phyloP scores from a whole-genome alignment of 768 basidiomycete species.

The Auriscalpium vulgare region DNA sequence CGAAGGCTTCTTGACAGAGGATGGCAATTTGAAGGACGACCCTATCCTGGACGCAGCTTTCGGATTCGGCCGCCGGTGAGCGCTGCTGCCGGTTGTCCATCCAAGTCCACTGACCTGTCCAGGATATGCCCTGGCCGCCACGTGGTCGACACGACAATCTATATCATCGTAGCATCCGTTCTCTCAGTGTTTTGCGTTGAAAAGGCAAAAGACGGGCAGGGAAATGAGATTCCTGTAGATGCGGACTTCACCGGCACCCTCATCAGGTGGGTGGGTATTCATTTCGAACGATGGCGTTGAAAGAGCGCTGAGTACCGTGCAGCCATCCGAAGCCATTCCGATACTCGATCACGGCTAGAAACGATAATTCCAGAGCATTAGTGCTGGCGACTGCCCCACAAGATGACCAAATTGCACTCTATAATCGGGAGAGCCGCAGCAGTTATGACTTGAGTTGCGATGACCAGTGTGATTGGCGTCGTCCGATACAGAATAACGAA shows the following conservation, averaged over 20 bases:
- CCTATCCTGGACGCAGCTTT: neutral
- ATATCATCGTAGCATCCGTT: slow-evolving; percentile 19
- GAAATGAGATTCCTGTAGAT: slow-evolving; percentile 17
- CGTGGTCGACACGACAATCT: slow-evolving; percentile 22
- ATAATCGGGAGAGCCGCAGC: too few species aligned
- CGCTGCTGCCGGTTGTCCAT: neutral
- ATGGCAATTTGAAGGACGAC: neutral
- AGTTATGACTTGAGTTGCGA: too few species aligned
- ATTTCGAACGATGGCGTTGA: too few species aligned
- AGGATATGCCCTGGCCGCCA: slow-evolving; percentile 24
- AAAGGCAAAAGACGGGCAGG: slow-evolving; percentile 15
- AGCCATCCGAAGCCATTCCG: too few species aligned
- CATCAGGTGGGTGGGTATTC: slow-evolving; percentile 15
- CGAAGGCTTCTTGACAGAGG: slow-evolving; percentile 31
- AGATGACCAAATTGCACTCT: too few species aligned
- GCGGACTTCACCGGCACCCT: slow-evolving; percentile 17
- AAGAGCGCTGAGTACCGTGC: too few species aligned
- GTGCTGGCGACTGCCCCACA: too few species aligned
- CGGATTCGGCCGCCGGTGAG: slow-evolving; percentile 11
- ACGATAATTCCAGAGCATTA: too few species aligned
- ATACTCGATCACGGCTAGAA: too few species aligned
- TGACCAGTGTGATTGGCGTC: too few species aligned
- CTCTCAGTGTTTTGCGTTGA: slow-evolving; percentile 19
- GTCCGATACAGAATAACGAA: too few species aligned
- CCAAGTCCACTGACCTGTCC: neutral